A percentile compares a stretch with the other conserved stretches of the same genome.
Evolutionary conservation across 140 eudicot species (phyloP).

Genomic region (Stevia rebaudiana): DNA sequence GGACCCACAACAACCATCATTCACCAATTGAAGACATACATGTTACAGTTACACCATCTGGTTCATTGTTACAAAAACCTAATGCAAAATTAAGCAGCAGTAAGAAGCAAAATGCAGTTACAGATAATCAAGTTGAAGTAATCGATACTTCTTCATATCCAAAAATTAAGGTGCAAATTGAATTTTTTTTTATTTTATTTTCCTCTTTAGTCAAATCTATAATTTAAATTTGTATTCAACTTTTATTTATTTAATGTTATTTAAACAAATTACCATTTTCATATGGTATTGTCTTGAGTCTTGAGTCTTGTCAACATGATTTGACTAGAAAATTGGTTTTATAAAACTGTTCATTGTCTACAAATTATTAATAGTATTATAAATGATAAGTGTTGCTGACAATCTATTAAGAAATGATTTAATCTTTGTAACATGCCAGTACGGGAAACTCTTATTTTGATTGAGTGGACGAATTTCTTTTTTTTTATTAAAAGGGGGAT

Average conservation of each 20-base stretch:
- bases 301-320: background rate
- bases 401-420: background rate
- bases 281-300: no score
- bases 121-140: background rate
- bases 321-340: background rate
- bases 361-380: background rate
- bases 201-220: background rate
- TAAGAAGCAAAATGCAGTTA: background rate
- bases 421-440: background rate
- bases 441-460: background rate
- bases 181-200: background rate
- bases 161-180: slow-evolving; percentile 8
- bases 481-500: background rate
- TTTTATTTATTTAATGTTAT: no score
- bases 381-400: background rate
- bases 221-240: no score
- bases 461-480: background rate
- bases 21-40: background rate
- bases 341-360: background rate
- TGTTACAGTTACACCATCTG: background rate
- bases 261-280: no score
- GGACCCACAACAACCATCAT: background rate
- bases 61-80: background rate
- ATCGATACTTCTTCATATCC: background rate
- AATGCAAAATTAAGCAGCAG: background rate